A percentile compares a stretch with the other conserved stretches of the same genome.
Conservation (phyloP, 2,329 filamentous ascomycete genomes). For the Calonectria crousiana region DNA sequence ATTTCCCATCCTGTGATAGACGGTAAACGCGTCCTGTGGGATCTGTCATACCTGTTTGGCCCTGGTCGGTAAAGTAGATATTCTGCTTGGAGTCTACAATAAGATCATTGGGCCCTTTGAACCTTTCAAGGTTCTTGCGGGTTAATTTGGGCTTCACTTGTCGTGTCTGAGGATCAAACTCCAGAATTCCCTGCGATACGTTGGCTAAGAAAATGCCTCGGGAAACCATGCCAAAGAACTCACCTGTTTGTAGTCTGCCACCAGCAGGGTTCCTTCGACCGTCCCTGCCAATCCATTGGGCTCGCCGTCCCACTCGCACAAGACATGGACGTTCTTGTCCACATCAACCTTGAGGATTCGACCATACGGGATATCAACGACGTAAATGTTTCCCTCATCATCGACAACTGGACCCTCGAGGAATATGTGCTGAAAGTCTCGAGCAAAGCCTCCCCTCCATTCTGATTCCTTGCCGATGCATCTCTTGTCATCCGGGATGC, state of each 20-base stretch:
- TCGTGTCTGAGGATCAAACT: slow-evolving; percentile 47
- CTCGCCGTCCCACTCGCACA: slow-evolving; percentile 54
- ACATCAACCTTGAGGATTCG: slow-evolving; percentile 51
- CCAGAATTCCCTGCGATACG: slow-evolving; percentile 49
- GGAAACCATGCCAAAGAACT: background rate
- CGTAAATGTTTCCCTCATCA: slow-evolving; percentile 48
- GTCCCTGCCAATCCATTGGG: slow-evolving; percentile 54
- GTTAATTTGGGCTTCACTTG: slow-evolving; percentile 48
- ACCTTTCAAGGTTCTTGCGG: slow-evolving; percentile 54
- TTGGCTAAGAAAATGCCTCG: background rate
- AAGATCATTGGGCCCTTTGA: slow-evolving; percentile 58
- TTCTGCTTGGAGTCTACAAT: slow-evolving; percentile 52
- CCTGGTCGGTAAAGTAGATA: slow-evolving; percentile 59
- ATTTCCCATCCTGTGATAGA: slow-evolving; percentile 47
- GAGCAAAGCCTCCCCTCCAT: slow-evolving; percentile 53
- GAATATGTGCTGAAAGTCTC: slow-evolving; percentile 53
- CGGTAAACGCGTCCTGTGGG: slow-evolving; percentile 55
- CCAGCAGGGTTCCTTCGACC: slow-evolving; percentile 48
- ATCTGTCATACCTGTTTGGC: slow-evolving; percentile 57
- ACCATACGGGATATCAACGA: slow-evolving; percentile 56
- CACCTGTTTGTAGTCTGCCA: slow-evolving; percentile 59
- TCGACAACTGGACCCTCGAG: slow-evolving; percentile 53
- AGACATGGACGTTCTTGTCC: slow-evolving; percentile 45
- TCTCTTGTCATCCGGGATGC: slow-evolving; percentile 50
- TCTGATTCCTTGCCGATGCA: slow-evolving; percentile 50